Evolutionary conservation across 495 filamentous ascomycete genomes (phyloP).

Genomic region (Xylaria longipes): DNA sequence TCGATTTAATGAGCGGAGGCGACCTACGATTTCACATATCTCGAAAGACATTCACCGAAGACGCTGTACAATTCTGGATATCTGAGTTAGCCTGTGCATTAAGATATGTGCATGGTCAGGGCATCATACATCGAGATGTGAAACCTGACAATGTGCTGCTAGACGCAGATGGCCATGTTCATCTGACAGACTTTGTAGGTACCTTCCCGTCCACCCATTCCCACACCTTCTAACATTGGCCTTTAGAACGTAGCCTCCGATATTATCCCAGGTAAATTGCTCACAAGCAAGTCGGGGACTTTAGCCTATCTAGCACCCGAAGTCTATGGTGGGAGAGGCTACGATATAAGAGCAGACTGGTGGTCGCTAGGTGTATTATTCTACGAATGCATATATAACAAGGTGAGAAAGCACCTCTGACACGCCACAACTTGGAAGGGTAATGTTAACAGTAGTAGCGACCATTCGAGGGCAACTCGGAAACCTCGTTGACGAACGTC

Average conservation of each 20-base stretch:
- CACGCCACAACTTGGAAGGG: background rate
- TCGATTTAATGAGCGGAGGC: slow-evolving; percentile 97
- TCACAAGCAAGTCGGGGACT: slow-evolving; percentile 96
- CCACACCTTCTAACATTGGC: slow-evolving; percentile 16
- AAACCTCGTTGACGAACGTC: slow-evolving; percentile 76
- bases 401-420: slow-evolving; percentile 62
- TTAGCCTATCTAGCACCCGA: slow-evolving; percentile 96
- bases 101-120: slow-evolving; percentile 87
- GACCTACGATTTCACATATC: slow-evolving; percentile 98
- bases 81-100: slow-evolving; percentile 91
- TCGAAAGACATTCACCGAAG: slow-evolving; percentile 96
- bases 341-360: slow-evolving; percentile 91
- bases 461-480: slow-evolving; percentile 88
- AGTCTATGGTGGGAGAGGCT: slow-evolving; percentile 88
- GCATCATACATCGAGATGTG: slow-evolving; percentile 94
- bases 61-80: slow-evolving; percentile 96
- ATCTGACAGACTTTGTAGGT: slow-evolving; percentile 96
- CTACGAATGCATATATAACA: slow-evolving; percentile 99
- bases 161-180: slow-evolving; percentile 93
- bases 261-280: slow-evolving; percentile 76
- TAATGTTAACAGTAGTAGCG: slow-evolving; percentile 57
- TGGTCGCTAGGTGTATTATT: slow-evolving; percentile 97
- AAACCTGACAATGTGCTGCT: slow-evolving; percentile 97
- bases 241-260: slow-evolving; percentile 94
- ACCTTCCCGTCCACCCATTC: background rate